Percentiles rank a stretch among this genome's conserved stretches.
Conservation (phyloP, 2,329 filamentous ascomycete genomes). For the Furcasterigmium sp. region DNA sequence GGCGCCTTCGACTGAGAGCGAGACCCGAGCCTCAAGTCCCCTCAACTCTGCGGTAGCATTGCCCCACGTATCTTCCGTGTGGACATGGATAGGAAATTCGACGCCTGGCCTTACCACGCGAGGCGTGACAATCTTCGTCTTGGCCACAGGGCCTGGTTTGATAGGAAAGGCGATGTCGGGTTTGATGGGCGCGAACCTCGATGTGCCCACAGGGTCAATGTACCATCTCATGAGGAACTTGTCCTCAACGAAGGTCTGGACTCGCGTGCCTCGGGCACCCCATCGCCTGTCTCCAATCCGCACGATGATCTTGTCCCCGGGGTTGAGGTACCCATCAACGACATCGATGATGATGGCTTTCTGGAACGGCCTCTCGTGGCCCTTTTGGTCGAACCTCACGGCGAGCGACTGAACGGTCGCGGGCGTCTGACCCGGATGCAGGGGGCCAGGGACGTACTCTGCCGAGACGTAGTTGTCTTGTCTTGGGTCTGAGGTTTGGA, state of each 20-base stretch:
- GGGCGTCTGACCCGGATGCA: conserved; percentile 21
- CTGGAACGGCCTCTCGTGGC: conserved; percentile 29
- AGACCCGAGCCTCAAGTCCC: conserved; percentile 3
- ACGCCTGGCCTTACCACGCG: conserved; percentile 14
- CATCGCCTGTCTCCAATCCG: conserved; percentile 25
- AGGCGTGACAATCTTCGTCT: conserved; percentile 15
- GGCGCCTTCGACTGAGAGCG: background rate
- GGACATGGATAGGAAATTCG: conserved; percentile 16
- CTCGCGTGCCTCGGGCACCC: conserved; percentile 22
- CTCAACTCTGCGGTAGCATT: conserved; percentile 16
- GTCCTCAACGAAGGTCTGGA: conserved; percentile 28
- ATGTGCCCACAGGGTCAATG: conserved; percentile 29
- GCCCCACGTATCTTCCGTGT: conserved; percentile 20
- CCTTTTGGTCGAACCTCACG: conserved; percentile 31
- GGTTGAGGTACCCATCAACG: conserved; percentile 29
- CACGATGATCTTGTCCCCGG: conserved; percentile 25
- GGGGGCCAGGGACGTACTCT: conserved; percentile 19
- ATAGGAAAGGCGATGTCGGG: conserved; percentile 23
- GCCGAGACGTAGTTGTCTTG: conserved; percentile 26
- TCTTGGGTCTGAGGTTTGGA: conserved; percentile 23
- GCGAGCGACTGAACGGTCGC: conserved; percentile 25
- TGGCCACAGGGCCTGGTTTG: conserved; percentile 12
- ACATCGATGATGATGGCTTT: conserved; percentile 30
- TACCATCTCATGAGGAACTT: conserved; percentile 27
- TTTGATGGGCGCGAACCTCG: conserved; percentile 25